Conservation (phyloP, 768 basidiomycete species). For the Sporobolomyces phaffii region DNA sequence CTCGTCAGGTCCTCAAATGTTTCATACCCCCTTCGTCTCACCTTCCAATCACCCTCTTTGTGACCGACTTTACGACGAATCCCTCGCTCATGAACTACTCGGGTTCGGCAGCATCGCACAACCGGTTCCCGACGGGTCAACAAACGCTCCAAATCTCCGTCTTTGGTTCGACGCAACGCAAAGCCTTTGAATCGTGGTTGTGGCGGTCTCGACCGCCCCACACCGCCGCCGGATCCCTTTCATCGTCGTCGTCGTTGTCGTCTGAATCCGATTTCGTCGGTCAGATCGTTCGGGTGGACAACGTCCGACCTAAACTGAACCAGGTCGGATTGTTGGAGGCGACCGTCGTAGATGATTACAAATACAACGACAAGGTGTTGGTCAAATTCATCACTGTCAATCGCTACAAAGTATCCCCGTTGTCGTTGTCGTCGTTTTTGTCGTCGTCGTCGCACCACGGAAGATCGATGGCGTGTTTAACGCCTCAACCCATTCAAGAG, state of each 20-base stretch:
- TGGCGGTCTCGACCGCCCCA: no score
- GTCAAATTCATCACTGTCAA: no score
- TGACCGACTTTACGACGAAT: conserved; percentile 26
- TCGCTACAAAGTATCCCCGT: no score
- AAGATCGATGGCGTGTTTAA: no score
- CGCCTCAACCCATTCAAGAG: no score
- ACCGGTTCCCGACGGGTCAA: neutral
- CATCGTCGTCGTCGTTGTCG: neutral
- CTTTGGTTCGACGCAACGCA: conserved; percentile 13
- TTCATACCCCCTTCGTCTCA: neutral
- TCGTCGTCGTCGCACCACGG: no score
- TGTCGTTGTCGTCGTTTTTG: no score
- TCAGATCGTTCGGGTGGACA: neutral
- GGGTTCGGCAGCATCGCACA: neutral
- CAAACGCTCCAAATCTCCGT: conserved; percentile 7
- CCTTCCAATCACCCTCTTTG: neutral
- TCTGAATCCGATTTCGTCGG: neutral
- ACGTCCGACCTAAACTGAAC: neutral
- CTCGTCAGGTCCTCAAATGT: neutral
- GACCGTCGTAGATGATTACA: no score
- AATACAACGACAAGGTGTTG: no score
- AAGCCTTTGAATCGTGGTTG: no score
- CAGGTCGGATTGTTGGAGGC: no score
- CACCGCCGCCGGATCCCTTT: no score
- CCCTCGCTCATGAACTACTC: neutral